A percentile compares a stretch with the other conserved stretches of the same genome.
Conservation (phyloP, 805 yeast genomes). For the Yamadazyma nakazawae region DNA sequence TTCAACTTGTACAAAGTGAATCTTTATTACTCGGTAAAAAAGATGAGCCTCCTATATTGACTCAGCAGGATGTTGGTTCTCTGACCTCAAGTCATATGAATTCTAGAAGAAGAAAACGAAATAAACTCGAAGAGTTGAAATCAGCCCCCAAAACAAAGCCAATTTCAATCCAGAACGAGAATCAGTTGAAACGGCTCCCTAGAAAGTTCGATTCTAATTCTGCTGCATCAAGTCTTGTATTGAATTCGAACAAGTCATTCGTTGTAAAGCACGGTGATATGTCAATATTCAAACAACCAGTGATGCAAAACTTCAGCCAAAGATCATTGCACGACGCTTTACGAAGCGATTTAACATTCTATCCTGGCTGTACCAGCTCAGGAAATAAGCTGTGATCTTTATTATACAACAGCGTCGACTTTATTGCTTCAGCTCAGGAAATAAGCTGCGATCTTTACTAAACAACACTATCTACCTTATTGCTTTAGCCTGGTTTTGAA, state of each 20-base stretch:
- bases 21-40: background rate
- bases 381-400: background rate
- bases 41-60: background rate
- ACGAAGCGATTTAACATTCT: constrained; percentile 15
- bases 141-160: constrained; percentile 17
- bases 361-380: background rate
- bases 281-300: constrained; percentile 31
- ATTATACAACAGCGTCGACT: too few species aligned
- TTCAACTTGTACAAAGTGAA: constrained; percentile 7
- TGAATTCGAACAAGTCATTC: constrained; percentile 41
- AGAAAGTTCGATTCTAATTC: constrained; percentile 20
- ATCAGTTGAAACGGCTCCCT: constrained; percentile 28
- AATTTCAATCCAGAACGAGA: constrained; percentile 27
- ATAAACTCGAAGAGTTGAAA: constrained; percentile 12
- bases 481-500: background rate
- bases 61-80: background rate
- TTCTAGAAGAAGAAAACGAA: constrained; percentile 5
- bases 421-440: too few species aligned
- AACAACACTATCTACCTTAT: background rate
- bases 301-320: constrained; percentile 42
- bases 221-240: constrained; percentile 34
- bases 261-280: constrained; percentile 44
- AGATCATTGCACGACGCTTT: constrained; percentile 49
- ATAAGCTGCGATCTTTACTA: background rate
- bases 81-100: background rate